Percentiles rank a stretch among this genome's conserved stretches.
Evolutionary conservation across 345 rosid species (phyloP).

Genomic region (Populus euphratica): DNA sequence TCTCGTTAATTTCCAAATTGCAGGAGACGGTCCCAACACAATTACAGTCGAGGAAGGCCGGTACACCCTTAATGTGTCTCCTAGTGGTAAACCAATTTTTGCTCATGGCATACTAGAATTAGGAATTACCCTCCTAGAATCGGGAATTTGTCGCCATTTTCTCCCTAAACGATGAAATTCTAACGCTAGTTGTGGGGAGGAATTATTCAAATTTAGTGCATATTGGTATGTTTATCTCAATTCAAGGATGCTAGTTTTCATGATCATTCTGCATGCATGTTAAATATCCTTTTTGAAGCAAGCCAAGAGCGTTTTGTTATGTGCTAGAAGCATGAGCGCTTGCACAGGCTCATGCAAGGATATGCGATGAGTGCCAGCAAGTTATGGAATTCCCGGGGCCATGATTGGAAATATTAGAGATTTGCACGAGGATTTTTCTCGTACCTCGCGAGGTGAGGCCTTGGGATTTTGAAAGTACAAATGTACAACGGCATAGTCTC

Average conservation of each 20-base stretch:
- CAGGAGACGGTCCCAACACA: conserved; percentile 18
- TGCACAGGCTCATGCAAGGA: no score
- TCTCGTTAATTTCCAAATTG: conserved; percentile 8
- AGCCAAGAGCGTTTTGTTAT: not conserved
- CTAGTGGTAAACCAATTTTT: not conserved
- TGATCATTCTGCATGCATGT: not conserved
- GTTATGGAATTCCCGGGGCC: not conserved
- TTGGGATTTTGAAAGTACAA: not conserved
- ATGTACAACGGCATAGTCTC: not conserved
- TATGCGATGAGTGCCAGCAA: no score
- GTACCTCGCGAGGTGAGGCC: not conserved
- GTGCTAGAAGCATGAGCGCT: not conserved
- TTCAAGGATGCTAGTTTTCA: not conserved
- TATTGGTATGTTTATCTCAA: not conserved
- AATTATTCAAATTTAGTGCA: not conserved
- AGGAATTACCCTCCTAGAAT: not conserved
- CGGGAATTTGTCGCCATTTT: not conserved
- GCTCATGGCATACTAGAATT: not conserved
- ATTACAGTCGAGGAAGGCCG: conserved; percentile 10
- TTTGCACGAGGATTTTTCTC: not conserved
- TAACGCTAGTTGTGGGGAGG: not conserved
- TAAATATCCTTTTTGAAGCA: not conserved
- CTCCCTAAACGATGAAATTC: not conserved
- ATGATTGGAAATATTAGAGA: not conserved
- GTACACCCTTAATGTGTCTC: not conserved